phyloP scores from a whole-genome alignment of 169 alveolate genomes.

The Blepharisma undulans region DNA sequence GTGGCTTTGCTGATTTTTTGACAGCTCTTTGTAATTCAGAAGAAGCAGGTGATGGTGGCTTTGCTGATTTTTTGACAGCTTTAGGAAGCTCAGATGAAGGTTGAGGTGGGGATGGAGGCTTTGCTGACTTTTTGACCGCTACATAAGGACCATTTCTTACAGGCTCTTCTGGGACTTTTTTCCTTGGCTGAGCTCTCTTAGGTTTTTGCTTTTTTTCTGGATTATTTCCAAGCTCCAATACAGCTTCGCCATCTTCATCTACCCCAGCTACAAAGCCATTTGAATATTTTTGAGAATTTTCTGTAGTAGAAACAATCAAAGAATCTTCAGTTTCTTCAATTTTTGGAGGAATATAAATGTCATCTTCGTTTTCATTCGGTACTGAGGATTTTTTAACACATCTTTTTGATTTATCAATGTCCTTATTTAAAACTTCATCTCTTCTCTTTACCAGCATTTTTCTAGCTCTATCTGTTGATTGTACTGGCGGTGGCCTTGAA shows the following conservation, averaged over 20 bases:
- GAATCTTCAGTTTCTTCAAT: background rate
- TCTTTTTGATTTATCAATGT: background rate
- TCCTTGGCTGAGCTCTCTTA: background rate
- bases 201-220: background rate
- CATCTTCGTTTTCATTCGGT: background rate
- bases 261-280: background rate
- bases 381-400: background rate
- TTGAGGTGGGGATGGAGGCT: background rate
- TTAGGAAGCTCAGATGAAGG: background rate
- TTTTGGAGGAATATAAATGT: background rate
- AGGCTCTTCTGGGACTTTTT: background rate
- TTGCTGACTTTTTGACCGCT: background rate
- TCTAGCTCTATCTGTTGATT: background rate
- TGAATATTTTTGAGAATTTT: background rate
- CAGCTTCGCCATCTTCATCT: background rate
- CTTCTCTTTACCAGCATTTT: background rate
- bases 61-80: background rate
- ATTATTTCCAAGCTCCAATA: background rate
- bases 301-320: background rate
- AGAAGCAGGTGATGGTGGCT: background rate
- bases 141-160: background rate
- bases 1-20: background rate
- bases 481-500: slow-evolving; percentile 8
- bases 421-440: background rate
- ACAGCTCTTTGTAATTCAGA: background rate